Base-by-base conservation (phyloP, 1,284 basidiomycete genomes). In the Pascua guehoae region DNA sequence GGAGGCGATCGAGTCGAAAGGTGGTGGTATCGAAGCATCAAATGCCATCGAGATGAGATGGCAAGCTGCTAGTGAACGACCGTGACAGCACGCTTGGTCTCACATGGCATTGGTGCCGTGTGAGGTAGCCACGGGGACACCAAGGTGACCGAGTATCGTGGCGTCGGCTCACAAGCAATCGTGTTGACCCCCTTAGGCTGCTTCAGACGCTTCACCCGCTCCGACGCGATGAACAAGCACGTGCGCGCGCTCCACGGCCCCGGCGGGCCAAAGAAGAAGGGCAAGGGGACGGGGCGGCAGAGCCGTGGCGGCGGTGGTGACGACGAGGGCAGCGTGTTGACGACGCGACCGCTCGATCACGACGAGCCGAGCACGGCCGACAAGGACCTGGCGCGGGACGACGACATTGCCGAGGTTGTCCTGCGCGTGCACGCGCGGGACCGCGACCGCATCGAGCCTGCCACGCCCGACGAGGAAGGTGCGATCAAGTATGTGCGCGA, bases 131-230 rank as follows among this genome's bases (percentile, higher is more conserved):
- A 4, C 7, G 24, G 24, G 24, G 24, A 3, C 24, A 32, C 7
- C 24, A 32, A 32, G 4, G 24, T 7, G 24, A 32, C 4, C 24
- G 24, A 32, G 24, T 3, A 7, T 32, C 7, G 7, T 7, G 7
- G 3, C 3, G 7, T 32, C 24, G 24, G 7, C 3, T 32, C 24
- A 32, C 24, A 32, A 32, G 24, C 24, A 32, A 32, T 32, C 24
- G 3, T 32, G 24, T 7, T 32, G 24, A 32, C 24, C 24, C 4
- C 7, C 24, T 32, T 32, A 32, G 24, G 24, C 24, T 32, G 24
- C 24, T 32, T n/a, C 7, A 9, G 96, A 73, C 87, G 91, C 17
- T 98, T 98, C 78, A 94, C 91, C 37, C 86, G 95, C 60, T 94
- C 91, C 17, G 95, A 98, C 80, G 95, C 98, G 74, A 85, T 98